These are phyloP conservation scores for Tolypocladium guangdongense DNA, from an alignment of 2,329 filamentous ascomycete species.

Conservation along the genomic window DNA sequence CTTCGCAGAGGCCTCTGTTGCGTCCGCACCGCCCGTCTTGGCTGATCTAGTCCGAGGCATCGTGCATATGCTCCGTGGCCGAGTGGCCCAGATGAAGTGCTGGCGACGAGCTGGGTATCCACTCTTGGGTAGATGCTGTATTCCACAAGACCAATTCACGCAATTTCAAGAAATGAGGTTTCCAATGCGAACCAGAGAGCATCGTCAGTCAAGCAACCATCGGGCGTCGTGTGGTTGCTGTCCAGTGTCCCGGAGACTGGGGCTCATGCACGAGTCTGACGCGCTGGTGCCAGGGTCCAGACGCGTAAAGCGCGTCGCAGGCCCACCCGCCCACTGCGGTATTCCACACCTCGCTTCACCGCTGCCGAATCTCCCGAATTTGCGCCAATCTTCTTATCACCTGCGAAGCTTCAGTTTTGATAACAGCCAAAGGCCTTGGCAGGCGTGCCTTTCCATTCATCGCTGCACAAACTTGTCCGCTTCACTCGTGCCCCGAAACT, in stretches of 20 bases:
- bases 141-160: not conserved
- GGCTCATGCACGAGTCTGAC: not conserved
- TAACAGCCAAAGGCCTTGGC: too few relatives aligned
- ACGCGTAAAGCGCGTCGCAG: constrained; percentile 8
- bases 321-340: not conserved
- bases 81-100: not conserved
- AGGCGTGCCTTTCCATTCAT: not conserved
- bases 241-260: not conserved
- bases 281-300: not conserved
- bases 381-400: not conserved
- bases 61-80: not conserved
- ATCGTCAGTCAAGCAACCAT: not conserved
- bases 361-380: not conserved
- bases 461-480: not conserved
- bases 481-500: not conserved
- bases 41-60: constrained; percentile 42
- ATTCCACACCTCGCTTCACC: not conserved
- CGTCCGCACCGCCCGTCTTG: constrained; percentile 18
- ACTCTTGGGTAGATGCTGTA: not conserved
- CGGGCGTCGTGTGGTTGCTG: not conserved
- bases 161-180: not conserved
- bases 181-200: not conserved
- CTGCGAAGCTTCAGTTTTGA: not conserved
- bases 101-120: not conserved
- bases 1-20: constrained; percentile 15